These are phyloP conservation scores for Chlorella ohadii DNA, from an alignment of 139 green algal species.

Conservation along the genomic window DNA sequence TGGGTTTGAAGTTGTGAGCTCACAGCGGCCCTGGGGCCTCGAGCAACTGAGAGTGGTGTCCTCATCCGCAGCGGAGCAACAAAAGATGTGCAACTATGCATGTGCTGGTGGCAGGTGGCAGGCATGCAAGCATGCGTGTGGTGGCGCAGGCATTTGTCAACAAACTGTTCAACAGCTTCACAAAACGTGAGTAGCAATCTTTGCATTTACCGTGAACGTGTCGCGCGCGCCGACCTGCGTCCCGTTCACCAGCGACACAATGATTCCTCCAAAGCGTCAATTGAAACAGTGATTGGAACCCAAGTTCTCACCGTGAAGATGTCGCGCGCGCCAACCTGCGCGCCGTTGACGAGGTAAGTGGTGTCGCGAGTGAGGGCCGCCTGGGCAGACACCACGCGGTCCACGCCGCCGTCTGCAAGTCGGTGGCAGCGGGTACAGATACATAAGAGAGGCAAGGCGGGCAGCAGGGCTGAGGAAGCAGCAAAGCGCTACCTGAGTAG, in stretches of 20 bases:
- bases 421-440: not conserved
- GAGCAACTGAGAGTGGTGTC: constrained; percentile 19
- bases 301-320: constrained; percentile 69
- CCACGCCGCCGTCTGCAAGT: constrained; percentile 67
- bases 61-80: constrained; percentile 34
- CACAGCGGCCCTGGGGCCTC: constrained; percentile 30
- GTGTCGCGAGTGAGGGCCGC: constrained; percentile 78
- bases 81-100: not conserved
- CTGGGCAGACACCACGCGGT: constrained; percentile 77
- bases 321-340: constrained; percentile 76
- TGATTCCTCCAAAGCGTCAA: too few species aligned
- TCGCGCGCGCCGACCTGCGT: too few species aligned
- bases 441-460: too few species aligned
- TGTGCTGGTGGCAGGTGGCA: not conserved
- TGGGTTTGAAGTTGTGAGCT: constrained; percentile 37
- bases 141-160: too few species aligned
- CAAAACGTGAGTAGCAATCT: too few species aligned
- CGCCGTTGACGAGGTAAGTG: constrained; percentile 80
- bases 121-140: not conserved
- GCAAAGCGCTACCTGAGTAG: too few species aligned
- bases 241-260: too few species aligned
- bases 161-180: too few species aligned
- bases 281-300: too few species aligned
- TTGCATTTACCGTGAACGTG: too few species aligned
- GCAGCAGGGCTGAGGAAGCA: too few species aligned